Base-by-base conservation (phyloP, 768 basidiomycete genomes). In the Hygrocybe coccinea region DNA sequence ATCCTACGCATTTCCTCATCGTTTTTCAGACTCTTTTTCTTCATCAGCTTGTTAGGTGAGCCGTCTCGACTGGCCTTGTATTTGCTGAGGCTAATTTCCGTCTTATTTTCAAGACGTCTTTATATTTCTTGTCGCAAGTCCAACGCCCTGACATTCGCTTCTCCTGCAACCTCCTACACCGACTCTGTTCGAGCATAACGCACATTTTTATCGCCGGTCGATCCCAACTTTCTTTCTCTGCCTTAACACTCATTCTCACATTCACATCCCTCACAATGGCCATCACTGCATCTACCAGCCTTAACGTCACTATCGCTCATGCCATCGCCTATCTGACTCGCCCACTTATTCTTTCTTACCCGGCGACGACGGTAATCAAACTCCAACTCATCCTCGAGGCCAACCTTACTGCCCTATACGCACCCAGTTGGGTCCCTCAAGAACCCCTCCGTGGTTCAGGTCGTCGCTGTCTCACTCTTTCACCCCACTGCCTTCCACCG, bases 271-370 rank as follows among this genome's bases (percentile, higher is more conserved):
- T 17, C 14, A 39, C 25, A 15, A 52, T 52, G 34, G 19, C 29
- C 15, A 15, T 38, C 51, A 39, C 59, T 44, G 65, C 65, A 51
- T 73, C 81, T 62, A 71, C 78, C 62, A 77, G 70, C 63, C 83
- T 91, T 68, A 74, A 84, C 60, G 68, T 81, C 71, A 80, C 87
- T 60, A 80, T 91, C 68, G 78, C 85, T 56, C 85, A 91, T 63
- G 84, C 85, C 67, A 79, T 90, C 68, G 73, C 83, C 55, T 88
- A 83, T 75, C 77, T 91, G 67, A 89, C 85, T 34, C 77, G 79
- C 35, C 82, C 86, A 55, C 79, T 90, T 57, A 74, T 78, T 61
- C 63, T 69, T 50, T 70, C 29, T 2, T 82, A 86, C 69, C 70
- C 85, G 12, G 75, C 81, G 41, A 74, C 77, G 53, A 81, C 81